Base-by-base conservation (phyloP, 2,329 filamentous ascomycete species). In the Colletotrichum tropicicola region DNA sequence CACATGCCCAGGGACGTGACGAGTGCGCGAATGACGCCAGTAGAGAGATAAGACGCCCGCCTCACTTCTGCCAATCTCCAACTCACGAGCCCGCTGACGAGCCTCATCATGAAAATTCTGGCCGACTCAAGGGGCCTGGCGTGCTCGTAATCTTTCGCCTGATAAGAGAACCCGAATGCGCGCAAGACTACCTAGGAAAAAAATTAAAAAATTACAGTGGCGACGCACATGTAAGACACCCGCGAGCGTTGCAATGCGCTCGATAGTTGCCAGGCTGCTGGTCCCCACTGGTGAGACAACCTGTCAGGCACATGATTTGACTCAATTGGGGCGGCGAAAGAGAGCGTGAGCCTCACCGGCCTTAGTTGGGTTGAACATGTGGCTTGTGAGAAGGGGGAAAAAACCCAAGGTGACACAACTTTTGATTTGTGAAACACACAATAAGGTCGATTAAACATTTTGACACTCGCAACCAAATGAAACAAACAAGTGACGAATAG, bases 341-440 rank as follows among this genome's bases (percentile, higher is more conserved):
- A n/a, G 21, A 52, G 15, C 35, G 7, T 6, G n/a, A 17, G 47
- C 17, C n/a, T 19, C 8, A 23, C 43, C n/a, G 25, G 32, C 48
- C 37, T 54, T 25, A 23, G 8, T 30, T 54, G 32, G 51, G 51
- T 54, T 44, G 52, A 55, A 55, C 52, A 17, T 45, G 39, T 55
- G 52, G 52, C 39, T 55, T n/a, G n/a, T n/a, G n/a, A n/a, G n/a
- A n/a, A n/a, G n/a, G n/a, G n/a, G n/a, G n/a, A n/a, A n/a, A n/a
- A n/a, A n/a, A n/a, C n/a, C n/a, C 39, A 54, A 43, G n/a, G 51
- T 54, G 51, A 54, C 35, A 54, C 51, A 41, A 54, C 15, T 19
- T 52, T n/a, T 41, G 35, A 43, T 32, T 43, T 44, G 21, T 45
- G 52, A 55, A 55, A 55, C 39, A 55, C 5, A 35, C 30, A 27